phyloP scores from a whole-genome alignment of 371 early-diverging fungal species.

The Mucor irregularis region DNA sequence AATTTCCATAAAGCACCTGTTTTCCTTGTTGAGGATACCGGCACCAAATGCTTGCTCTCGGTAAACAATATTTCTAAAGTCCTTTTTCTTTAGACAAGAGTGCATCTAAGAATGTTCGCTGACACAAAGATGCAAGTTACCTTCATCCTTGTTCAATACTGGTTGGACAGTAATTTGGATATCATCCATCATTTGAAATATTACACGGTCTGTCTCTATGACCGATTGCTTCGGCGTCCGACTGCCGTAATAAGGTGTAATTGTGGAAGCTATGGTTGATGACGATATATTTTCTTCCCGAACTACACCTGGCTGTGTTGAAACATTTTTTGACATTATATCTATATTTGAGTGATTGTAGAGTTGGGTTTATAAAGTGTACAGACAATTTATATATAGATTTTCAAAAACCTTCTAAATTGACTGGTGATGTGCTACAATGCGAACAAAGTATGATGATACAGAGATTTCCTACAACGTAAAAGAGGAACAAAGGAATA shows the following conservation, averaged over 20 bases:
- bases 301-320: neutral
- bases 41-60: no score
- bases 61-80: no score
- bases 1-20: conserved; percentile 7
- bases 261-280: neutral
- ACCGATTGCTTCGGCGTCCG: conserved; percentile 17
- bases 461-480: neutral
- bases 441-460: no score
- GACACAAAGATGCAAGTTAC: no score
- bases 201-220: conserved; percentile 14
- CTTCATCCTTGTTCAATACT: neutral
- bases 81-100: no score
- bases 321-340: neutral
- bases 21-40: neutral
- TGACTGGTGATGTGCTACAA: no score
- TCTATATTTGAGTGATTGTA: no score
- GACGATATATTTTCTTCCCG: neutral
- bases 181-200: conserved; percentile 26
- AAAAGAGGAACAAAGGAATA: neutral
- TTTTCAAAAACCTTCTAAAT: no score
- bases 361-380: no score
- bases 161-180: neutral
- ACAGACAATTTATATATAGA: no score
- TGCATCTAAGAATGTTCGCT: no score
- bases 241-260: conserved; percentile 22